phyloP scores from a whole-genome alignment of 129 eudicot genomes.

The Erigeron canadensis region DNA sequence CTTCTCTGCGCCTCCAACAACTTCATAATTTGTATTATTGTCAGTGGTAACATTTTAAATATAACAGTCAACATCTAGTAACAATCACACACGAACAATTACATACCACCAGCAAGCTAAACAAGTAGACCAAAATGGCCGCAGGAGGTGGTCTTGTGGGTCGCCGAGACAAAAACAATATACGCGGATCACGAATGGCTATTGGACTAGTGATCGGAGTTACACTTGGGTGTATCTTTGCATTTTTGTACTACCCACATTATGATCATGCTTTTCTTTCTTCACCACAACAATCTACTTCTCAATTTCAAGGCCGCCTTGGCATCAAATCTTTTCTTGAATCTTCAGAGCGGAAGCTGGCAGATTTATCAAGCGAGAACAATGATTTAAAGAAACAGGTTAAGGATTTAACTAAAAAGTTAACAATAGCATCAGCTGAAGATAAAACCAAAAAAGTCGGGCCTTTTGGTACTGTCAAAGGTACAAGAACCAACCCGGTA shows the following conservation, averaged over 20 bases:
- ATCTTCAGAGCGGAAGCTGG: conserved; percentile 44
- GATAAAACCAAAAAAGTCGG: conserved; percentile 67
- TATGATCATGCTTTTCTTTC: conserved; percentile 53
- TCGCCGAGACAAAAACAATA: conserved; percentile 49
- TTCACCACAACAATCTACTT: conserved; percentile 23
- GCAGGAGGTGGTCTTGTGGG: conserved; percentile 24
- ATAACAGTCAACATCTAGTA: too few species aligned
- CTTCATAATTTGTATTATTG: too few species aligned
- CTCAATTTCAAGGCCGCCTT: conserved; percentile 29
- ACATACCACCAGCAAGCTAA: too few species aligned
- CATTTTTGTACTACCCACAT: conserved; percentile 64
- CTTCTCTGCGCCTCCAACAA: too few species aligned
- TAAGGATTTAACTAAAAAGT: conserved; percentile 49
- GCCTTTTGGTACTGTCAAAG: conserved; percentile 73
- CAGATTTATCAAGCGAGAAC: conserved; percentile 43
- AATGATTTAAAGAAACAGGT: conserved; percentile 56
- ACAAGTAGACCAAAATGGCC: too few species aligned
- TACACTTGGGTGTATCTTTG: conserved; percentile 50
- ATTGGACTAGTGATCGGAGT: conserved; percentile 59
- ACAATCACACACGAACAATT: too few species aligned
- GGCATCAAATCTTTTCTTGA: conserved; percentile 50
- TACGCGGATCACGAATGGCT: conserved; percentile 55
- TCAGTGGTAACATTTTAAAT: too few species aligned
- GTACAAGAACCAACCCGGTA: conserved; percentile 60
- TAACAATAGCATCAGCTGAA: conserved; percentile 50